These are phyloP conservation scores for Penicillium alfredii DNA, from an alignment of 495 filamentous ascomycete genomes.

Conservation along the genomic window DNA sequence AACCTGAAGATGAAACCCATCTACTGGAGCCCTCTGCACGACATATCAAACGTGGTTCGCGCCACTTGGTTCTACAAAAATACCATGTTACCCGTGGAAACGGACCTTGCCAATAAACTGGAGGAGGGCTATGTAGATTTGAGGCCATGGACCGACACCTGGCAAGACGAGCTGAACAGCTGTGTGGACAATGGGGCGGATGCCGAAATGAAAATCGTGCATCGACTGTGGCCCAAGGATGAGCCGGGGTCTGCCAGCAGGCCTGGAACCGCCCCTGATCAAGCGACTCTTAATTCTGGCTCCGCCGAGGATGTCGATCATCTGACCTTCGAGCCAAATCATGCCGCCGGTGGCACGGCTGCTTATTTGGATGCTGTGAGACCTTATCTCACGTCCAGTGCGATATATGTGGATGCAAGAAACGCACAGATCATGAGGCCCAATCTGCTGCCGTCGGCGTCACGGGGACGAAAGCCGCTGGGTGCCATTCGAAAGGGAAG, in stretches of 20 bases:
- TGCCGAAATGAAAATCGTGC: constrained; percentile 84
- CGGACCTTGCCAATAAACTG: constrained; percentile 83
- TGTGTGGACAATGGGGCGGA: constrained; percentile 85
- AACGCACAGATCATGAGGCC: constrained; percentile 77
- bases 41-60: constrained; percentile 73
- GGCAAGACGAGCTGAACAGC: constrained; percentile 86
- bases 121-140: constrained; percentile 84
- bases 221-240: constrained; percentile 69
- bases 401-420: constrained; percentile 71
- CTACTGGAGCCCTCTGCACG: constrained; percentile 95
- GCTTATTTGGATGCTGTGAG: constrained; percentile 28
- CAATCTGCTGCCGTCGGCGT: constrained; percentile 70
- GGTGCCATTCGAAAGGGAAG: constrained; percentile 78
- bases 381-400: constrained; percentile 62
- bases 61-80: constrained; percentile 98
- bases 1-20: constrained; percentile 81
- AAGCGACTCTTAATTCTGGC: constrained; percentile 11
- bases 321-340: constrained; percentile 27
- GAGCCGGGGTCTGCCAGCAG: constrained; percentile 29
- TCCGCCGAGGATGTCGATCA: constrained; percentile 5
- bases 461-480: constrained; percentile 71
- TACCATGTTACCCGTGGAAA: constrained; percentile 84
- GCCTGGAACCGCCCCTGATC: constrained; percentile 19
- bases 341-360: constrained; percentile 37
- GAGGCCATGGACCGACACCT: constrained; percentile 85